Percentiles rank a stretch among this genome's conserved stretches.
Conservation (phyloP, 2,329 filamentous ascomycete species). For the Apiospora aurea region DNA sequence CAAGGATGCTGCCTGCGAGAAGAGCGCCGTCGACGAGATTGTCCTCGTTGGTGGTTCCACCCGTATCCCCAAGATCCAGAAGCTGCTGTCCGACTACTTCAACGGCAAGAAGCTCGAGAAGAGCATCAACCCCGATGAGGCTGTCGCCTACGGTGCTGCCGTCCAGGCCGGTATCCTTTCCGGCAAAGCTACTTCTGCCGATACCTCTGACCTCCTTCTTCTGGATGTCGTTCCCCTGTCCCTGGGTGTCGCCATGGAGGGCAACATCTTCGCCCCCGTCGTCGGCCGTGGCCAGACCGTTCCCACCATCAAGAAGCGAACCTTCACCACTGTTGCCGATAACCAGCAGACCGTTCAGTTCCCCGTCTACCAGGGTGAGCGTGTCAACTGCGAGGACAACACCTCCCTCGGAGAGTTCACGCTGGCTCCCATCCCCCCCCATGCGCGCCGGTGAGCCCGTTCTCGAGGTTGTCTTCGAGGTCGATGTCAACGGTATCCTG, state of each 20-base stretch:
- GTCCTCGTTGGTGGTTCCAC: conserved; percentile 99
- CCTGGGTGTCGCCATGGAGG: conserved; percentile 99
- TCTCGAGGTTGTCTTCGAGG: conserved; percentile 98
- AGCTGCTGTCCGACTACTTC: conserved; percentile 98
- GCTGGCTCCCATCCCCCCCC: conserved; percentile 85
- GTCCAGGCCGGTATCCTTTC: conserved; percentile 99
- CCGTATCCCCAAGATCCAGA: conserved; percentile 98
- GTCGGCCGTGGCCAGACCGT: conserved; percentile 81
- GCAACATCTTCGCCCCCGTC: conserved; percentile 97
- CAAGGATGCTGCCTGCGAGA: conserved; percentile 88
- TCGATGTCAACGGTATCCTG: conserved; percentile 99
- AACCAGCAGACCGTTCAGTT: conserved; percentile 86
- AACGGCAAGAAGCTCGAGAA: conserved; percentile 99
- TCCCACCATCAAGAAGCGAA: conserved; percentile 79
- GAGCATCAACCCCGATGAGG: conserved; percentile 99
- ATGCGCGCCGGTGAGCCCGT: conserved; percentile 95
- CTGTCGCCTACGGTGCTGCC: conserved; percentile 97
- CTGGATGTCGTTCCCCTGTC: conserved; percentile 96
- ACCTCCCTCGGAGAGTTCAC: conserved; percentile 98
- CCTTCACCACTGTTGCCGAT: conserved; percentile 86
- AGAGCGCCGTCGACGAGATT: conserved; percentile 95
- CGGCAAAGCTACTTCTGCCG: conserved; percentile 94
- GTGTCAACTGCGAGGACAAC: conserved; percentile 98
- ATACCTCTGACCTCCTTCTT: conserved; percentile 92
- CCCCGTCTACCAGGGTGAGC: conserved; percentile 94